Conservation (phyloP, 768 basidiomycete genomes). For the Lentinula guzmanii region DNA sequence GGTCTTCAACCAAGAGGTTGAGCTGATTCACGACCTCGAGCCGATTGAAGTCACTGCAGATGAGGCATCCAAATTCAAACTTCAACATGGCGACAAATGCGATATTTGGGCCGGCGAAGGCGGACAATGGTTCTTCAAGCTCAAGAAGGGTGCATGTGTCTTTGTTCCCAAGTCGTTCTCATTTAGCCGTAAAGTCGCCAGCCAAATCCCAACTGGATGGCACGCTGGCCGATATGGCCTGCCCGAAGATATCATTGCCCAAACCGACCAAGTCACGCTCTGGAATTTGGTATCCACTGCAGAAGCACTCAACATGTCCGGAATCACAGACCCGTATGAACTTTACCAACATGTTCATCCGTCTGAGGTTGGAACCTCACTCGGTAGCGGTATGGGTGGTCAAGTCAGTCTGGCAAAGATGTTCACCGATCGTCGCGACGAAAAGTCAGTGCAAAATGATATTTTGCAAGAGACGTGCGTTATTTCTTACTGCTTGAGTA, state of each 20-base stretch:
- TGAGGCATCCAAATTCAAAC: slow-evolving; percentile 93
- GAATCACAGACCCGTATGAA: slow-evolving; percentile 97
- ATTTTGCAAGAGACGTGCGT: slow-evolving; percentile 96
- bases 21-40: slow-evolving; percentile 94
- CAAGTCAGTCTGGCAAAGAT: slow-evolving; percentile 85
- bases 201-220: slow-evolving; percentile 98
- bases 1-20: slow-evolving; percentile 94
- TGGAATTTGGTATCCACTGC: slow-evolving; percentile 95
- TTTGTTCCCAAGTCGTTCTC: slow-evolving; percentile 92
- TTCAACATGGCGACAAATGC: slow-evolving; percentile 94
- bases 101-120: slow-evolving; percentile 90
- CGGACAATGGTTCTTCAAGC: slow-evolving; percentile 96
- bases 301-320: slow-evolving; percentile 94
- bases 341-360: slow-evolving; percentile 96
- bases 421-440: slow-evolving; percentile 99
- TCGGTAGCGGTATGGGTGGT: slow-evolving; percentile 99
- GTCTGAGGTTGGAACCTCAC: slow-evolving; percentile 87
- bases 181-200: slow-evolving; percentile 92
- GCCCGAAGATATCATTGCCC: slow-evolving; percentile 91
- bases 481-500: not conserved
- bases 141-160: slow-evolving; percentile 96
- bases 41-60: slow-evolving; percentile 88
- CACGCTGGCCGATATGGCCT: slow-evolving; percentile 94
- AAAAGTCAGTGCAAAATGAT: slow-evolving; percentile 97
- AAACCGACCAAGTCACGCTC: slow-evolving; percentile 86